A percentile compares a stretch with the other conserved stretches of the same genome.
phyloP scores from a whole-genome alignment of 2,329 filamentous ascomycete species.

The Monilinia fructigena region DNA sequence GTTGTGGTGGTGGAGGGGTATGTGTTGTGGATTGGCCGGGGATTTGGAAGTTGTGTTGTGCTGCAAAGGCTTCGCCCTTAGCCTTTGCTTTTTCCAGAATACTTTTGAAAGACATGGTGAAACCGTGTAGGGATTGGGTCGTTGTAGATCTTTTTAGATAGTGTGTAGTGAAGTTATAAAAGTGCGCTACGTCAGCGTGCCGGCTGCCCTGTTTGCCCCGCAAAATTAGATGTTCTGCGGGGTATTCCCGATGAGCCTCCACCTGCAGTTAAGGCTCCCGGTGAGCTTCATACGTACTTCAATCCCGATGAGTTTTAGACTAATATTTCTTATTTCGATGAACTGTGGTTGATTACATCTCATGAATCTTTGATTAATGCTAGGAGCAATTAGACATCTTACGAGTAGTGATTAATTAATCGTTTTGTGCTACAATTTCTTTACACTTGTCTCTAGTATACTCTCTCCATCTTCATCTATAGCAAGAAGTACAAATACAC shows the following conservation, averaged over 20 bases:
- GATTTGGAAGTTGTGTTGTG: conserved; percentile 26
- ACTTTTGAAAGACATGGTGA: conserved; percentile 30
- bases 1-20: conserved; percentile 10
- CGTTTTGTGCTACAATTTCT: not conserved
- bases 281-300: not conserved
- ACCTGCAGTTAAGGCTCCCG: not conserved
- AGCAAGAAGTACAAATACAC: not conserved
- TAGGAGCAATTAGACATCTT: not conserved
- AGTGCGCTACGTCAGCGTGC: not conserved
- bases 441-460: not conserved
- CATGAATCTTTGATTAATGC: too few species aligned
- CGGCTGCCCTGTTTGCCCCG: not conserved
- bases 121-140: not conserved
- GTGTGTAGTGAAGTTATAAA: not conserved
- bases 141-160: not conserved
- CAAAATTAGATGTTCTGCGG: not conserved
- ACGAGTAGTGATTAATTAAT: not conserved
- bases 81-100: conserved; percentile 34
- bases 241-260: not conserved
- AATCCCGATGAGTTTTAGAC: too few species aligned
- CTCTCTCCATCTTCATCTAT: not conserved
- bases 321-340: too few species aligned
- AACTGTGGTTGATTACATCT: too few species aligned
- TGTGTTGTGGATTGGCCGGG: conserved; percentile 18
- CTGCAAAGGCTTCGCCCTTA: conserved; percentile 29